These are phyloP conservation scores for Rutidosis leptorrhynchoides DNA, from an alignment of 129 eudicot genomes.

Conservation along the genomic window DNA sequence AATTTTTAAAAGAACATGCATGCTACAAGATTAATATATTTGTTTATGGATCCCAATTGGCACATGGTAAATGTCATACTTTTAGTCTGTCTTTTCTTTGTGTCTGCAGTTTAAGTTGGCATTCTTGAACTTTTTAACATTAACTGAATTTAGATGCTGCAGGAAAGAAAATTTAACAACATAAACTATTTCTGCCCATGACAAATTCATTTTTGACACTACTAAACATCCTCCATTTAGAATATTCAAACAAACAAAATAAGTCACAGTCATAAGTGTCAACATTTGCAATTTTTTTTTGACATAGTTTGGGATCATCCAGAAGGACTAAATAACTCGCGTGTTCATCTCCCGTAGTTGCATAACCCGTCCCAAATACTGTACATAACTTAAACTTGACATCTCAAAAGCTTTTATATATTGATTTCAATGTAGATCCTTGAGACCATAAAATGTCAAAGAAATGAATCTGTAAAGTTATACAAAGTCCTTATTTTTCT, in stretches of 20 bases:
- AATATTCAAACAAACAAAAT: not conserved
- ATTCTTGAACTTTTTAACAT: not conserved
- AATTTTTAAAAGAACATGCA: too few relatives aligned
- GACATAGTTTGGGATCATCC: too few relatives aligned
- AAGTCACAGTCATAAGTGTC: constrained; percentile 22
- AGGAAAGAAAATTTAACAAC: too few relatives aligned
- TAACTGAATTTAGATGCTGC: not conserved
- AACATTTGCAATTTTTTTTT: constrained; percentile 19
- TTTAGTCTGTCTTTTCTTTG: not conserved
- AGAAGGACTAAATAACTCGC: too few relatives aligned
- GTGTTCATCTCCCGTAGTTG: too few relatives aligned
- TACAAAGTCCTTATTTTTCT: constrained; percentile 33
- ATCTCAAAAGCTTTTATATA: constrained; percentile 19
- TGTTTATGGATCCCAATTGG: too few relatives aligned
- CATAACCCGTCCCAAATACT: too few relatives aligned
- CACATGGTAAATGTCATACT: not conserved
- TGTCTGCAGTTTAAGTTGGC: constrained; percentile 12
- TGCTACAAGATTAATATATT: too few relatives aligned
- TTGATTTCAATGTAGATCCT: constrained; percentile 15
- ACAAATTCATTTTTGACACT: too few relatives aligned
- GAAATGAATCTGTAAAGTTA: constrained; percentile 13
- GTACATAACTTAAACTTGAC: not conserved
- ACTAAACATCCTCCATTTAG: not conserved
- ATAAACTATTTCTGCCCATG: constrained; percentile 1
- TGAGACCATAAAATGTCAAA: constrained; percentile 16